Evolutionary conservation across 306 rosid genomes (phyloP).

Genomic region (Cyamopsis tetragonoloba): DNA sequence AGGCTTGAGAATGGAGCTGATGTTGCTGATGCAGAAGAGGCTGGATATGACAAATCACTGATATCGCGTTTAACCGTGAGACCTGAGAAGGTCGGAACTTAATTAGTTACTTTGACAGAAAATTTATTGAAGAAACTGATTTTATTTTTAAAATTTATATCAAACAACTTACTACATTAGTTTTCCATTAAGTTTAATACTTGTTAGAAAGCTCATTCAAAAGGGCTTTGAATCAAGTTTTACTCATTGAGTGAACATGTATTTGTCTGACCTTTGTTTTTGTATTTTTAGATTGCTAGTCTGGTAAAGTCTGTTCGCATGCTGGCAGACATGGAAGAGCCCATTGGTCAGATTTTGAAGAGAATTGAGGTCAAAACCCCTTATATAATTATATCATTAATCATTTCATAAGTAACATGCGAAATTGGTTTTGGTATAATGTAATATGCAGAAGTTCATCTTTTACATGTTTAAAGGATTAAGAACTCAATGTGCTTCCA

Average conservation of each 20-base stretch:
- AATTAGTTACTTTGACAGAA: slow-evolving; percentile 4
- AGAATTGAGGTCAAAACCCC: slow-evolving; percentile 66
- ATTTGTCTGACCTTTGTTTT: slow-evolving; percentile 15
- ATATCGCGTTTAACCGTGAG: slow-evolving; percentile 72
- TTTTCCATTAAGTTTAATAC: too few species aligned
- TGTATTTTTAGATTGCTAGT: slow-evolving; percentile 51
- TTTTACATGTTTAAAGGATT: too few species aligned
- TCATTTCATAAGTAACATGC: not conserved
- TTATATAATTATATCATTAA: not conserved
- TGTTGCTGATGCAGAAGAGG: slow-evolving; percentile 57
- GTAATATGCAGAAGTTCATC: not conserved
- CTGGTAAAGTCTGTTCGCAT: slow-evolving; percentile 75
- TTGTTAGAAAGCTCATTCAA: not conserved
- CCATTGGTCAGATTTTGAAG: slow-evolving; percentile 67
- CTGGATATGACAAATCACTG: slow-evolving; percentile 63
- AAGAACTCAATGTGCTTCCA: not conserved
- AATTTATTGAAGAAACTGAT: too few species aligned
- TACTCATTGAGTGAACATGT: not conserved
- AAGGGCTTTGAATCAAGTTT: not conserved
- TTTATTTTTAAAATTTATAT: too few species aligned
- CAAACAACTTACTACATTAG: too few species aligned
- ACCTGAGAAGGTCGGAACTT: slow-evolving; percentile 66
- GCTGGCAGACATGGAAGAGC: slow-evolving; percentile 84
- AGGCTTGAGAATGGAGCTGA: slow-evolving; percentile 62
- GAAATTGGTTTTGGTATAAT: not conserved